Conservation (phyloP, 2,329 filamentous ascomycete genomes). For the Sporothrix dimorphospora region DNA sequence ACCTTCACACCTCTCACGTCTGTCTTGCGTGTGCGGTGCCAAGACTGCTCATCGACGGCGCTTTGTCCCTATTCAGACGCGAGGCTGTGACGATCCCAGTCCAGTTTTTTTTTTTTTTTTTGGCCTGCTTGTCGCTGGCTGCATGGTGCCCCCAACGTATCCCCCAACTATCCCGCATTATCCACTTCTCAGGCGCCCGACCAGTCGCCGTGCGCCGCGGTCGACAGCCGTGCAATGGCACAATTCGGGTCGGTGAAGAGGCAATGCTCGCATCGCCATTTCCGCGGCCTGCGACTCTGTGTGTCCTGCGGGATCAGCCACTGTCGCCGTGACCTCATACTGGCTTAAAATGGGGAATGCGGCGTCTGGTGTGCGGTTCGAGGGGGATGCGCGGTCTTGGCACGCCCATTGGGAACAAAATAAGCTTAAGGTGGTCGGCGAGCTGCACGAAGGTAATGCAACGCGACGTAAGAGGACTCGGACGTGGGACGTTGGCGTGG, state of each 20-base stretch:
- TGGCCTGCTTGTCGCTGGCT: background rate
- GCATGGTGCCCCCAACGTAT: background rate
- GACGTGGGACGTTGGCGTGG: too few species aligned
- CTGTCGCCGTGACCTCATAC: constrained; percentile 7
- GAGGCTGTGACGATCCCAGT: constrained; percentile 16
- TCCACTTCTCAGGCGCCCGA: constrained; percentile 3
- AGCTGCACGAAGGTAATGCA: background rate
- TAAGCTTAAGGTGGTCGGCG: constrained; percentile 10
- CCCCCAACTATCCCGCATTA: background rate
- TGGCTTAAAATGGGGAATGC: constrained; percentile 22
- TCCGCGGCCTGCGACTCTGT: background rate
- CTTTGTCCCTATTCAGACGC: constrained; percentile 19
- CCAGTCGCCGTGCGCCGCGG: background rate
- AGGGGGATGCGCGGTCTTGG: background rate
- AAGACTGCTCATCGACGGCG: constrained; percentile 16
- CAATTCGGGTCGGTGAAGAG: constrained; percentile 10
- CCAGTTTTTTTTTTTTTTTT: background rate
- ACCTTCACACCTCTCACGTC: background rate
- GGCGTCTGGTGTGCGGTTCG: background rate
- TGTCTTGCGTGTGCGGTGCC: background rate
- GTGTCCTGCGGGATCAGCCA: background rate
- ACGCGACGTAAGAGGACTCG: background rate
- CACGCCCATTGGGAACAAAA: background rate
- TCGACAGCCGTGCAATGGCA: constrained; percentile 13
- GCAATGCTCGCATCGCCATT: constrained; percentile 13